Evolutionary conservation across 1,139 yeast species (phyloP).

Genomic region (Nakaseomyces bracarensis): DNA sequence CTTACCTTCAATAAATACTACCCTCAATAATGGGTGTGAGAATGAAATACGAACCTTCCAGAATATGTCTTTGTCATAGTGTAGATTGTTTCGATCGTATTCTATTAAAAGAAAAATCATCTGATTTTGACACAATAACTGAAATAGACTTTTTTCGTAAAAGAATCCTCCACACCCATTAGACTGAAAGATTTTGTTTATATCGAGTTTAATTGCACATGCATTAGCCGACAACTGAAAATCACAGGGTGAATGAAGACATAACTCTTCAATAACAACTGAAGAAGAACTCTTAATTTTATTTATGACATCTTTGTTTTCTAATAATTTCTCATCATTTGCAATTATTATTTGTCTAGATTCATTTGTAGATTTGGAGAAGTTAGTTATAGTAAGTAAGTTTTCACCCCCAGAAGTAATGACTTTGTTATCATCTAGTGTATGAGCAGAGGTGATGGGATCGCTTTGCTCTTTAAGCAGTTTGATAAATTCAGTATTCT

Average conservation of each 20-base stretch:
- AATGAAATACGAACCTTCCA: conserved; percentile 21
- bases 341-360: conserved; percentile 11
- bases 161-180: conserved; percentile 9
- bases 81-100: conserved; percentile 11
- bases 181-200: conserved; percentile 19
- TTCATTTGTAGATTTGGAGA: not conserved
- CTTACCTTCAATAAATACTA: conserved; percentile 10
- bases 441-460: too few species aligned
- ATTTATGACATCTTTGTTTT: conserved; percentile 2
- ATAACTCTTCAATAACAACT: not conserved
- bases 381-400: not conserved
- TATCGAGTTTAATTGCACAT: conserved; percentile 15
- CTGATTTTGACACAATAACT: conserved; percentile 13
- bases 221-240: conserved; percentile 15
- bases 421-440: too few species aligned
- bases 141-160: conserved; percentile 10
- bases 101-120: conserved; percentile 16
- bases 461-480: not conserved
- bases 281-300: conserved; percentile 13
- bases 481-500: not conserved
- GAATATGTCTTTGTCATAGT: conserved; percentile 18
- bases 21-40: conserved; percentile 9
- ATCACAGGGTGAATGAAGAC: conserved; percentile 12
- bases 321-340: conserved; percentile 10
- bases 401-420: too few species aligned